phyloP scores from a whole-genome alignment of 257 asterid genomes.

The Solanum appendiculatum region DNA sequence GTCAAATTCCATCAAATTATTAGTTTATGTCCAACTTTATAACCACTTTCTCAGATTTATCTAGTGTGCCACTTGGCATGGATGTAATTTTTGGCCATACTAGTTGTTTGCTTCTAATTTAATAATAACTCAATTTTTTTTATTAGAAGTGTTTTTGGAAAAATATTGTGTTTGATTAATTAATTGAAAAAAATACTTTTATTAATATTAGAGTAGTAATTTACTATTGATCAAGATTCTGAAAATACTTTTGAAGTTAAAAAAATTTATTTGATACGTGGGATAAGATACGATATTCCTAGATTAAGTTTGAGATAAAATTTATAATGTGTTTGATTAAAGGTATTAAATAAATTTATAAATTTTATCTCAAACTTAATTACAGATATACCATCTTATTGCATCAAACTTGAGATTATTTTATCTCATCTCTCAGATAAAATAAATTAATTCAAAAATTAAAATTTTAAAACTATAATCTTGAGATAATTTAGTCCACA shows the following conservation, averaged over 20 bases:
- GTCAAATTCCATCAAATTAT: neutral
- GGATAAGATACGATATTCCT: neutral
- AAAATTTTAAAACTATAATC: neutral
- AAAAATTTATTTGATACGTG: neutral
- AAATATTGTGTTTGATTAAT: neutral
- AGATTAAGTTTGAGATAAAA: neutral
- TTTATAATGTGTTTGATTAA: neutral
- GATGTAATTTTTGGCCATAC: neutral
- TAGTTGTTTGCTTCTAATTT: neutral
- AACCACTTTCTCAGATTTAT: neutral
- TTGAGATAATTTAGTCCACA: neutral
- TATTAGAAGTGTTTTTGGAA: no score
- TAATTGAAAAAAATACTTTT: neutral
- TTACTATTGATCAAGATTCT: neutral
- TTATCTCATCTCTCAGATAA: rapidly evolving
- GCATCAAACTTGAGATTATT: neutral
- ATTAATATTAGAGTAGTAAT: neutral
- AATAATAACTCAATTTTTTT: neutral
- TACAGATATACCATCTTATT: neutral
- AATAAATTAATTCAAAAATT: neutral
- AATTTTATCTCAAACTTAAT: neutral
- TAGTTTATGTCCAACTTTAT: neutral
- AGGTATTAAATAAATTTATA: neutral
- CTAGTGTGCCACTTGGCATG: neutral
- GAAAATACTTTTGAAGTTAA: neutral